Conservation (phyloP, 2,329 filamentous ascomycete genomes). For the Aphanocladium album region DNA sequence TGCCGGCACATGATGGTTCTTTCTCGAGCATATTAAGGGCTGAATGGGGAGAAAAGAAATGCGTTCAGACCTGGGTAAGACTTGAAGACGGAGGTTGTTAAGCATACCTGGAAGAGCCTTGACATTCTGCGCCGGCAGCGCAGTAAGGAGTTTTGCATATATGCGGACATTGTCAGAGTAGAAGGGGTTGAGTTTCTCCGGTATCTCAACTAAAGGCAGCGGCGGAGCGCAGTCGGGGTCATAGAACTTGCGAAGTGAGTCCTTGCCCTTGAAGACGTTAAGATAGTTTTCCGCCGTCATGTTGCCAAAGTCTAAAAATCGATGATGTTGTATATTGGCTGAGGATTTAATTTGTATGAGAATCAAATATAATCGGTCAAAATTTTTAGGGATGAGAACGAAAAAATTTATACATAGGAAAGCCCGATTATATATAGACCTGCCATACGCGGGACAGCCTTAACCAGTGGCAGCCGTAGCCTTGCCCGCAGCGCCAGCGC, state of each 20-base stretch:
- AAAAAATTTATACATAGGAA: neutral
- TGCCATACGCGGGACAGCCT: neutral
- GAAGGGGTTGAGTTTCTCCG: conserved; percentile 51
- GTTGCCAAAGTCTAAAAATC: conserved; percentile 7
- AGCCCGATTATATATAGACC: neutral
- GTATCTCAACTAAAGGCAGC: conserved; percentile 56
- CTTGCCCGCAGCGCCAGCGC: neutral
- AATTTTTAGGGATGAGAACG: neutral
- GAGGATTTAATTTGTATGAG: neutral
- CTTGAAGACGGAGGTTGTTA: neutral
- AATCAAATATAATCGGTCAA: neutral
- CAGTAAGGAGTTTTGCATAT: conserved; percentile 61
- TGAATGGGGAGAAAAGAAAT: conserved; percentile 10
- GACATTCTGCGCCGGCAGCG: conserved; percentile 57
- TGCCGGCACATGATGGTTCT: conserved; percentile 35
- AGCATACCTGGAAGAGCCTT: conserved; percentile 52
- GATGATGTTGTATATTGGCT: neutral
- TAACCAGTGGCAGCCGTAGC: neutral
- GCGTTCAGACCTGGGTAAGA: conserved; percentile 12
- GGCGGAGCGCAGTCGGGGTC: conserved; percentile 53
- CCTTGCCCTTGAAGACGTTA: conserved; percentile 52
- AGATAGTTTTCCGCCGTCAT: conserved; percentile 25
- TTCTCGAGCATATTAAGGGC: conserved; percentile 46
- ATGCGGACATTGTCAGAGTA: conserved; percentile 53
- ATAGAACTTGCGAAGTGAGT: conserved; percentile 53